A percentile compares a stretch with the other conserved stretches of the same genome.
These are phyloP conservation scores for Lentinula boryana DNA, from an alignment of 768 basidiomycete species.

Conservation along the genomic window DNA sequence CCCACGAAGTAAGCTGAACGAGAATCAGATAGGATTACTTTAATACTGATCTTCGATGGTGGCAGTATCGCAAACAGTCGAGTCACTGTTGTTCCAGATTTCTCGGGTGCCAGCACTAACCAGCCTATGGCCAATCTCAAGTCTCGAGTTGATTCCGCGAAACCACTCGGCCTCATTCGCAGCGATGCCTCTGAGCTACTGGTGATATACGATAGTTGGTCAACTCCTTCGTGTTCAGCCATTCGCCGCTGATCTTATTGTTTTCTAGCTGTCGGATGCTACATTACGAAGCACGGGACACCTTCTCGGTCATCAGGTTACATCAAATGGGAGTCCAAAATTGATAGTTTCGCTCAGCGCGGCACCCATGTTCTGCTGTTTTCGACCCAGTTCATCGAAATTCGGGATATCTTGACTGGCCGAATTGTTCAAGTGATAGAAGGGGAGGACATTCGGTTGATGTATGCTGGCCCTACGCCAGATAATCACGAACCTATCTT, in stretches of 20 bases:
- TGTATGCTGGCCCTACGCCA: conserved; percentile 37
- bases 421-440: conserved; percentile 81
- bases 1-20: conserved; percentile 52
- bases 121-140: conserved; percentile 48
- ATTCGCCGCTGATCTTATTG: conserved; percentile 2
- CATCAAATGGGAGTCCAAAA: conserved; percentile 76
- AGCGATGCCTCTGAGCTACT: conserved; percentile 51
- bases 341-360: conserved; percentile 54
- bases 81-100: conserved; percentile 54
- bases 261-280: conserved; percentile 63
- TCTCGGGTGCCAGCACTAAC: conserved; percentile 33
- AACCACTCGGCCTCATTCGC: conserved; percentile 63
- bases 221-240: background rate
- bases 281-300: conserved; percentile 63
- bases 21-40: background rate
- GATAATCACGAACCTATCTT: conserved; percentile 41
- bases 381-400: conserved; percentile 70
- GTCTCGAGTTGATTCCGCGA: conserved; percentile 46
- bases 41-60: background rate
- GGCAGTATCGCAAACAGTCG: conserved; percentile 34
- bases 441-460: conserved; percentile 59
- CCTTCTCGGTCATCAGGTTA: conserved; percentile 57
- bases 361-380: conserved; percentile 65
- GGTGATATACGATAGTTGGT: conserved; percentile 70
- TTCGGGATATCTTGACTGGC: conserved; percentile 59